Percentiles rank a stretch among this genome's conserved stretches.
These are phyloP conservation scores for Coemansia sp. DNA, from an alignment of 371 early-diverging fungal species.

Conservation along the genomic window DNA sequence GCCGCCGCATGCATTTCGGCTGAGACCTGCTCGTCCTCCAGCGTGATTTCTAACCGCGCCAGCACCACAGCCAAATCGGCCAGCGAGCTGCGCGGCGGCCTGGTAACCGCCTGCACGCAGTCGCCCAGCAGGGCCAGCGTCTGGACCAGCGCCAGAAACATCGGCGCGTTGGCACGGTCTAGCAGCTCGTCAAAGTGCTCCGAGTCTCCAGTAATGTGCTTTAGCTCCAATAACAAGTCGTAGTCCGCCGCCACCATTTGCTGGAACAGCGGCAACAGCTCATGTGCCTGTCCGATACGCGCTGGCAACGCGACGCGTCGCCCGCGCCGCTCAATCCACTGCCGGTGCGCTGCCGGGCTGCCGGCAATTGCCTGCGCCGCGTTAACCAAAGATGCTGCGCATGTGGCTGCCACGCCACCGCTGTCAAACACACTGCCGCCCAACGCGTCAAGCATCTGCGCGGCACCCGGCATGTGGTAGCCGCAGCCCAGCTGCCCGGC, in stretches of 20 bases:
- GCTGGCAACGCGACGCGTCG: background rate
- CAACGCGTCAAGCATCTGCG: slow-evolving; percentile 3
- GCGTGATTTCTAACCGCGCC: slow-evolving; percentile 22
- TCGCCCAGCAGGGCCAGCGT: slow-evolving; percentile 7
- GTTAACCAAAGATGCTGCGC: slow-evolving; percentile 8
- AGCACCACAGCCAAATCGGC: slow-evolving; percentile 19
- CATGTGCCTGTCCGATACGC: background rate
- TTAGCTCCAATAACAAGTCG: slow-evolving; percentile 16
- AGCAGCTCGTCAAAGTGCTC: slow-evolving; percentile 15
- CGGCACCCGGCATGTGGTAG: slow-evolving; percentile 9
- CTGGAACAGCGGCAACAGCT: slow-evolving; percentile 10
- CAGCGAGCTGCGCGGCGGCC: background rate
- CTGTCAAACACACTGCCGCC: background rate
- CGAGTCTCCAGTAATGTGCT: slow-evolving; percentile 1
- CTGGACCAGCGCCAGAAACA: slow-evolving; percentile 33
- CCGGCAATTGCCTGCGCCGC: slow-evolving; percentile 11
- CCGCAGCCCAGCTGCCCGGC: background rate
- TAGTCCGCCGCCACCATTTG: slow-evolving; percentile 28
- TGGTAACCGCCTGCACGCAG: background rate
- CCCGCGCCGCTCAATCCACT: slow-evolving; percentile 13
- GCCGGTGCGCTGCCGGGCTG: slow-evolving; percentile 9
- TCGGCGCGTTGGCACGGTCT: slow-evolving; percentile 20
- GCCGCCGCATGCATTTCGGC: slow-evolving; percentile 18
- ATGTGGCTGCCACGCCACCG: background rate
- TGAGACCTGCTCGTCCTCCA: slow-evolving; percentile 5